Evolutionary conservation across 1,139 yeast species (phyloP).

Genomic region (Saccharomycopsis crataegensis): DNA sequence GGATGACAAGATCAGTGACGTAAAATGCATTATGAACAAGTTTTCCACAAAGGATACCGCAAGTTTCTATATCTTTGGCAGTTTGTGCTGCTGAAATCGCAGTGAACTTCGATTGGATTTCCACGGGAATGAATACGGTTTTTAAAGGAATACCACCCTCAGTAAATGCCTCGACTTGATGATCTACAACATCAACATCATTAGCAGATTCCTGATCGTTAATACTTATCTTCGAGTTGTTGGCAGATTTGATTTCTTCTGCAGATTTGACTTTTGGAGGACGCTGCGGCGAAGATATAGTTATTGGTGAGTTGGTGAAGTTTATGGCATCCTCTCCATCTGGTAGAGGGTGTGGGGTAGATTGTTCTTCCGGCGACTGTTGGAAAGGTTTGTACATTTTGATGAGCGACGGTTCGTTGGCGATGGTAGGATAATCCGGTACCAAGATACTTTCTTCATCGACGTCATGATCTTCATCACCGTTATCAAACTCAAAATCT

Average conservation of each 20-base stretch:
- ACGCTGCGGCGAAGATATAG: slow-evolving; percentile 16
- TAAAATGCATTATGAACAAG: slow-evolving; percentile 50
- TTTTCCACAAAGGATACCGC: slow-evolving; percentile 56
- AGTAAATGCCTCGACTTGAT: slow-evolving; percentile 28
- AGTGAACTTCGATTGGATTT: slow-evolving; percentile 36
- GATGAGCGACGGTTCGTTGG: slow-evolving; percentile 11
- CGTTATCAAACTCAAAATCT: neutral
- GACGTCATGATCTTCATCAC: slow-evolving; percentile 1
- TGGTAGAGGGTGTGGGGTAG: neutral
- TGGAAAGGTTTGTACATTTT: slow-evolving; percentile 7
- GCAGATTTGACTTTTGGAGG: slow-evolving; percentile 13
- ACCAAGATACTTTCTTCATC: slow-evolving; percentile 8
- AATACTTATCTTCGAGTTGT: too few species aligned
- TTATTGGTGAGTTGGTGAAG: slow-evolving; percentile 14
- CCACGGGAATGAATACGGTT: slow-evolving; percentile 40
- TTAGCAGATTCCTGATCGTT: neutral
- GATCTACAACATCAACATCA: neutral
- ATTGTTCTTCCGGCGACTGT: neutral
- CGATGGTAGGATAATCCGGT: slow-evolving; percentile 13
- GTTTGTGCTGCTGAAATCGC: slow-evolving; percentile 42
- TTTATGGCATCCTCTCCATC: neutral
- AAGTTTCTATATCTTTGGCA: slow-evolving; percentile 43
- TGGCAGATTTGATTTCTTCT: slow-evolving; percentile 6
- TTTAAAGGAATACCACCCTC: slow-evolving; percentile 49
- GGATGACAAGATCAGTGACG: slow-evolving; percentile 49